These are phyloP conservation scores for Neonectria sp. DNA, from an alignment of 2,329 filamentous ascomycete genomes.

Conservation along the genomic window DNA sequence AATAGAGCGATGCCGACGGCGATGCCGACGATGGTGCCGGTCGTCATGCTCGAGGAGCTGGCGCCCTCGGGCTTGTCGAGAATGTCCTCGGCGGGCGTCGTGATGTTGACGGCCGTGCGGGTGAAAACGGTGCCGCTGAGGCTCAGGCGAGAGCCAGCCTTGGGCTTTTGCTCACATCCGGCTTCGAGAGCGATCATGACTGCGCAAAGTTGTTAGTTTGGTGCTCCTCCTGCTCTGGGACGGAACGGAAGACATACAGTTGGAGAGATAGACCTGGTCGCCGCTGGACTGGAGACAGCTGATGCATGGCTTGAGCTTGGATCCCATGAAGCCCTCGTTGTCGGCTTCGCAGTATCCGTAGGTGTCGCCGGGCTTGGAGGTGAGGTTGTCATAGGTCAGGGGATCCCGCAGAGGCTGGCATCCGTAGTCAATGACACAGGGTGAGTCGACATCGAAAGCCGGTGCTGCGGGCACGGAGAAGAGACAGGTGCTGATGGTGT, in stretches of 20 bases:
- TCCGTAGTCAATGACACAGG: constrained; percentile 59
- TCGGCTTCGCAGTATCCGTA: constrained; percentile 61
- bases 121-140: constrained; percentile 62
- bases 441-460: constrained; percentile 52
- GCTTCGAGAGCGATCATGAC: constrained; percentile 64
- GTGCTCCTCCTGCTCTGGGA: not conserved
- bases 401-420: constrained; percentile 59
- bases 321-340: constrained; percentile 50
- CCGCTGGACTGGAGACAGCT: constrained; percentile 60
- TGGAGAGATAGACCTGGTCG: constrained; percentile 61
- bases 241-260: constrained; percentile 58
- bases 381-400: constrained; percentile 53
- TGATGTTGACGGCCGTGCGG: constrained; percentile 56
- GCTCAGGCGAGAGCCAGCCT: constrained; percentile 55
- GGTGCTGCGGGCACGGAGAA: constrained; percentile 55
- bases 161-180: constrained; percentile 63
- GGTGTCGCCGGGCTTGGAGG: constrained; percentile 40
- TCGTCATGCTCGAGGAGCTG: constrained; percentile 55
- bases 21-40: constrained; percentile 69
- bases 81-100: constrained; percentile 48
- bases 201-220: constrained; percentile 40
- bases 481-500: constrained; percentile 63
- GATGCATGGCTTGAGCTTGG: constrained; percentile 55
- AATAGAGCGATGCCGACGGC: constrained; percentile 61
- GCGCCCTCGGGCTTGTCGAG: constrained; percentile 45